phyloP scores from a whole-genome alignment of 106 monocot species.

The Dioscorea alata region DNA sequence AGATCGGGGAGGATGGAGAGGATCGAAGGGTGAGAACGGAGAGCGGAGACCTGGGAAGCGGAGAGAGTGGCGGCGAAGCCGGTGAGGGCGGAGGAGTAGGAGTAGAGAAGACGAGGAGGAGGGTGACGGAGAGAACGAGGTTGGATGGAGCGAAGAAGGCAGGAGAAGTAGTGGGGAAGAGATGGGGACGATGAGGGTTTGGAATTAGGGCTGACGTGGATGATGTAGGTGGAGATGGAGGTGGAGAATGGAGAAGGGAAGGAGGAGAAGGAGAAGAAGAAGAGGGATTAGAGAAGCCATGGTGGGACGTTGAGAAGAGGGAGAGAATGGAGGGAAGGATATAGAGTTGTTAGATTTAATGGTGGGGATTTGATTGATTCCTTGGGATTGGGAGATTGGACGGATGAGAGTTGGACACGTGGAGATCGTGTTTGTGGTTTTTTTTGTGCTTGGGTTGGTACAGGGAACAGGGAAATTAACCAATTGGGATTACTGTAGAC shows the following conservation, averaged over 20 bases:
- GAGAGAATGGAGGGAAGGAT: too few species aligned
- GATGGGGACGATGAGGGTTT: constrained; percentile 24
- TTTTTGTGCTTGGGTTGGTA: too few species aligned
- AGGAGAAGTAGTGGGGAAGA: constrained; percentile 41
- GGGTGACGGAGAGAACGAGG: constrained; percentile 12
- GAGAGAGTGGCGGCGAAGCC: constrained; percentile 74
- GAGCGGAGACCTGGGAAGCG: constrained; percentile 31
- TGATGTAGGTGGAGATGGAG: constrained; percentile 49
- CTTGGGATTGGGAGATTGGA: too few species aligned
- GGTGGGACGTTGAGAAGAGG: background rate
- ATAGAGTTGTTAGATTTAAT: too few species aligned
- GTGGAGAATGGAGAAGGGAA: background rate
- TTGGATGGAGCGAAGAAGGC: constrained; percentile 36
- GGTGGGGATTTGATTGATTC: too few species aligned
- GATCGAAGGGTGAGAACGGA: constrained; percentile 34
- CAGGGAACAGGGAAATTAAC: too few species aligned
- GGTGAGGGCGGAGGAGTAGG: constrained; percentile 41
- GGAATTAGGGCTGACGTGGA: constrained; percentile 55
- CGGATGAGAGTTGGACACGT: too few species aligned
- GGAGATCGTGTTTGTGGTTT: too few species aligned
- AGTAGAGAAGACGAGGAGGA: constrained; percentile 41
- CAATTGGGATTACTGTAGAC: too few species aligned
- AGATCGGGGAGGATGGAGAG: constrained; percentile 52
- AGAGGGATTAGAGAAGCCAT: background rate
- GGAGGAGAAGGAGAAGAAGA: constrained; percentile 15